phyloP scores from a whole-genome alignment of 768 basidiomycete genomes.

The Sporobolomyces phaffii region DNA sequence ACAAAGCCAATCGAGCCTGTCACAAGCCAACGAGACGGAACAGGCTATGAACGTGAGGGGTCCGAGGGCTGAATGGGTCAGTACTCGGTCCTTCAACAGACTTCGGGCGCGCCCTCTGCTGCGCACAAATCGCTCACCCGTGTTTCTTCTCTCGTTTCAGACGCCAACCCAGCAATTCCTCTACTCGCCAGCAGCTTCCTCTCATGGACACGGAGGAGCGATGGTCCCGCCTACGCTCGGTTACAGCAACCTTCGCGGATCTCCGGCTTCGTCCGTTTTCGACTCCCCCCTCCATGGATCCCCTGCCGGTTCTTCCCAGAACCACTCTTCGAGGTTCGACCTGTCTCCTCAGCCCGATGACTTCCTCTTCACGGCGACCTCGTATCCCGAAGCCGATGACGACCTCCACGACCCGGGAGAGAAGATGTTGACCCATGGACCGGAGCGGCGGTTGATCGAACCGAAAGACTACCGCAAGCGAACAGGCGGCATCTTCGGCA shows the following conservation, averaged over 20 bases:
- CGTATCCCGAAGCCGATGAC: constrained; percentile 32
- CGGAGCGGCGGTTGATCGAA: constrained; percentile 47
- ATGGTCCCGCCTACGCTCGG: not conserved
- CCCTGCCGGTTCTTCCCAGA: not conserved
- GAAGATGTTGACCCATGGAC: constrained; percentile 43
- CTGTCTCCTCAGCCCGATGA: constrained; percentile 11
- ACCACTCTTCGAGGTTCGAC: constrained; percentile 6
- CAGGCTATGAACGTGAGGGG: constrained; percentile 27
- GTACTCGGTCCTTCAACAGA: not conserved
- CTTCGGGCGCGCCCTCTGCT: not conserved
- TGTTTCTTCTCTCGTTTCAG: not conserved
- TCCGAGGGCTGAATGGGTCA: constrained; percentile 15
- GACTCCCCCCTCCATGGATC: constrained; percentile 12
- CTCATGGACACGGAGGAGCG: constrained; percentile 8
- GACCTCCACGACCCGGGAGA: constrained; percentile 30
- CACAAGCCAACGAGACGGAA: not conserved
- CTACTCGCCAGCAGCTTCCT: not conserved
- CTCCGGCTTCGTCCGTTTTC: not conserved
- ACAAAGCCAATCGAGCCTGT: not conserved
- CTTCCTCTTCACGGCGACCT: constrained; percentile 5
- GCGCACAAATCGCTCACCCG: not conserved
- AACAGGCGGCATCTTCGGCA: constrained; percentile 46
- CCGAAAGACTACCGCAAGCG: constrained; percentile 65
- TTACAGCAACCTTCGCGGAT: not conserved
- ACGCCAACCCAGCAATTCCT: constrained; percentile 23